Base-by-base conservation (phyloP, 2,329 filamentous ascomycete species). In the Botrytis deweyae region DNA sequence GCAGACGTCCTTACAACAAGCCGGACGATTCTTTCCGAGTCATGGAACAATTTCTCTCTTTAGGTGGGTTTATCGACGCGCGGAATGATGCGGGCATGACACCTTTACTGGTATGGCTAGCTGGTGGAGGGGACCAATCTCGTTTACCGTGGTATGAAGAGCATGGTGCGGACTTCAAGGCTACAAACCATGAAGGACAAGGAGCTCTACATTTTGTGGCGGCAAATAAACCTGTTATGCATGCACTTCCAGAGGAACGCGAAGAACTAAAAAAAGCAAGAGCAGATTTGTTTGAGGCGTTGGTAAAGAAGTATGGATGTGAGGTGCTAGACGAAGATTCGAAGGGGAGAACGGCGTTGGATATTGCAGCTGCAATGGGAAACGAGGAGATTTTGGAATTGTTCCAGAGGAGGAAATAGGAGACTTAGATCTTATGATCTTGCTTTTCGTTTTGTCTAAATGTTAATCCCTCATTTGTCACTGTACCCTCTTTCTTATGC, bases 21-120 rank as follows among this genome's bases (percentile, higher is more conserved):
- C 22, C 3, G 8, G 1, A 20, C 4, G 14, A 68, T 16, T 36
- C 0, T 49, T 12, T 62, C 3, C 22, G 38, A 33, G 8, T 58
- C 1, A 72, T 74, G 25, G 8, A 64, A 2, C 63, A 36, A 20
- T 74, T 73, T 40, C 42, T 76, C 22, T 14, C 33, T 14, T 55
- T 64, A 20, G 71, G 74, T 29, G 52, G 68, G n/a, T 42, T 38
- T 14, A 70, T 75, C 29, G 68, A 76, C 7, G 64, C 49, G 18
- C 59, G 66, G 10, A 73, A 76, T 38, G 22, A 59, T 33, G 5
- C 25, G 12, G 72, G 75, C 16, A 64, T 58, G 42, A 74, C 72
- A 29, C 55, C 52, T 14, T 62, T 73, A 36, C 16, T 59, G 10
- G 4, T 7, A 42, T 66, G 33, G 20, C 18, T 66, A 29, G 20